Percentiles rank a stretch among this genome's conserved stretches.
phyloP scores from a whole-genome alignment of 805 yeast genomes.

The Metschnikowia proteae region DNA sequence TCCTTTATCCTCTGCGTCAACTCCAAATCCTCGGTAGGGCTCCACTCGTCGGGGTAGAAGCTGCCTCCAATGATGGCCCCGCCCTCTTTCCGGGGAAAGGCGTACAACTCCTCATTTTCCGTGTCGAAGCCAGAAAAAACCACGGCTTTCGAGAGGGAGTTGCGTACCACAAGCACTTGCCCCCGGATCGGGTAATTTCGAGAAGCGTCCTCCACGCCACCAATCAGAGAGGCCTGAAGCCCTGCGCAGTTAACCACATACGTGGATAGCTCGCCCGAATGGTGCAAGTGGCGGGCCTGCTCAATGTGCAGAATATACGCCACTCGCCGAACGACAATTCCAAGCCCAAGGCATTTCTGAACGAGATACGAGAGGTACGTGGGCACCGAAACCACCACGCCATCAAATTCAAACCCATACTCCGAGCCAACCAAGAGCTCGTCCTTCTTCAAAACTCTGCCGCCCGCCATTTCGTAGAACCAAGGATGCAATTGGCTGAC shows the following conservation, averaged over 20 bases:
- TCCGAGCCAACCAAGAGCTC: constrained; percentile 42
- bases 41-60: constrained; percentile 17
- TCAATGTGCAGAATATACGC: constrained; percentile 37
- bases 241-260: constrained; percentile 60
- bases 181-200: constrained; percentile 54
- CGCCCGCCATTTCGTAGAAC: constrained; percentile 45
- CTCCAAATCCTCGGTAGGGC: constrained; percentile 30
- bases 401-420: constrained; percentile 47
- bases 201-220: constrained; percentile 43
- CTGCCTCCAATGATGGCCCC: constrained; percentile 58
- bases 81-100: constrained; percentile 71
- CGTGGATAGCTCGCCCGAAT: constrained; percentile 31
- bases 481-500: constrained; percentile 32
- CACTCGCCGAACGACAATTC: constrained; percentile 46
- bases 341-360: constrained; percentile 41
- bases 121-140: constrained; percentile 33
- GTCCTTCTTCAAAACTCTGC: constrained; percentile 25
- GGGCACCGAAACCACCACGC: constrained; percentile 58
- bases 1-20: constrained; percentile 46
- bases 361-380: constrained; percentile 53
- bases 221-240: constrained; percentile 40
- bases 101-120: constrained; percentile 47
- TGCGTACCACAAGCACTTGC: constrained; percentile 51
- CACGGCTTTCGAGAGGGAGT: constrained; percentile 30
- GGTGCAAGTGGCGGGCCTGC: constrained; percentile 38